phyloP scores from a whole-genome alignment of 768 basidiomycete species.

The Mycena sanguinolenta region DNA sequence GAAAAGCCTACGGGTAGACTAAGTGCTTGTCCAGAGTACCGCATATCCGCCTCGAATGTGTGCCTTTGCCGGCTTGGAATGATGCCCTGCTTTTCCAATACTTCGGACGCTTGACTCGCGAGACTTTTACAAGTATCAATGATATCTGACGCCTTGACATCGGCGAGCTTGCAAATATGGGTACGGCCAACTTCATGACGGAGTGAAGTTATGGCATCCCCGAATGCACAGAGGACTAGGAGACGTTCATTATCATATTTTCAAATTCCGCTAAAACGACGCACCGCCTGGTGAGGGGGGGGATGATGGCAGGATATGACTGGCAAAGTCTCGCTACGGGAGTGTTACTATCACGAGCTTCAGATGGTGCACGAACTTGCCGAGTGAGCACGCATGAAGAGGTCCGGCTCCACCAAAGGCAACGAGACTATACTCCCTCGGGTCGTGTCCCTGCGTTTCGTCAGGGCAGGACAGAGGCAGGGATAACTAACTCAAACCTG shows the following conservation, averaged over 20 bases:
- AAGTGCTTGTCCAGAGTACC: slow-evolving; percentile 46
- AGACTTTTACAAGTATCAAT: slow-evolving; percentile 33
- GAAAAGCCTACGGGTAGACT: slow-evolving; percentile 41
- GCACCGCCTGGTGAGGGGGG: slow-evolving; percentile 47
- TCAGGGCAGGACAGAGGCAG: not conserved
- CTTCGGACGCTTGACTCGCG: slow-evolving; percentile 35
- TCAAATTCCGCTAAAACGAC: not conserved
- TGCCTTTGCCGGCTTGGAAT: slow-evolving; percentile 21
- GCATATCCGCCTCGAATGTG: slow-evolving; percentile 44
- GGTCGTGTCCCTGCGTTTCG: slow-evolving; percentile 43
- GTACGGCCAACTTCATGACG: slow-evolving; percentile 44
- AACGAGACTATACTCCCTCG: slow-evolving; percentile 44
- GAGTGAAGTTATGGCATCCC: slow-evolving; percentile 45
- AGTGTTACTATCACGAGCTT: not conserved
- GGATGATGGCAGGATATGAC: slow-evolving; percentile 44
- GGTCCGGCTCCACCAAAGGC: slow-evolving; percentile 48
- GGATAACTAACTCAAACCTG: slow-evolving; percentile 9
- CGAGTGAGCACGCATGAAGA: slow-evolving; percentile 44
- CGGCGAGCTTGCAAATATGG: slow-evolving; percentile 40
- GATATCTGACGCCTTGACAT: slow-evolving; percentile 37
- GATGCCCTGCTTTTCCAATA: slow-evolving; percentile 42
- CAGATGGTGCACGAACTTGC: slow-evolving; percentile 16
- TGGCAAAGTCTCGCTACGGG: slow-evolving; percentile 35
- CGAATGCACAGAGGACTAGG: slow-evolving; percentile 47
- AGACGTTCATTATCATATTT: not conserved